A percentile compares a stretch with the other conserved stretches of the same genome.
Conservation (phyloP, 1,284 basidiomycete genomes). For the Mycena citricolor region DNA sequence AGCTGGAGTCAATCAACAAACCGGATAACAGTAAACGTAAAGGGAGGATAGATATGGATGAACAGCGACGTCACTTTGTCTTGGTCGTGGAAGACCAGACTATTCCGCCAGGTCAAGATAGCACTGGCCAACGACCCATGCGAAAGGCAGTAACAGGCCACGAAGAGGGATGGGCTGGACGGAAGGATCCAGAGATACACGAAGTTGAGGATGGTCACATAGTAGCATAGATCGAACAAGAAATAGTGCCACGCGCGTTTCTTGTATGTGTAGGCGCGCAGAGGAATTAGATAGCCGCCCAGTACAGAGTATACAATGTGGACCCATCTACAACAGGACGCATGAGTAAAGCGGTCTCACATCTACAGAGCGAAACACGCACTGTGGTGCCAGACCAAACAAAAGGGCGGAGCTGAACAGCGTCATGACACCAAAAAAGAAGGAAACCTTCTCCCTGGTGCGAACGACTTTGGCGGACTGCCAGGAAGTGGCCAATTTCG, state of each 20-base stretch:
- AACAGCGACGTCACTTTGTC: conserved; percentile 93
- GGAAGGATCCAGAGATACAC: conserved; percentile 87
- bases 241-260: conserved; percentile 91
- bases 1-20: conserved; percentile 36
- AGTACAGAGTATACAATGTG: conserved; percentile 79
- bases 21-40: conserved; percentile 88
- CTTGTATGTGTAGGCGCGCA: conserved; percentile 84
- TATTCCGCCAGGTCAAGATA: conserved; percentile 96
- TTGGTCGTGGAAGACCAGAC: conserved; percentile 91
- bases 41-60: conserved; percentile 86
- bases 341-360: conserved; percentile 3
- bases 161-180: conserved; percentile 69
- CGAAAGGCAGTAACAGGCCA: conserved; percentile 85
- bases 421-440: conserved; percentile 90
- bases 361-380: conserved; percentile 37
- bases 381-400: conserved; percentile 83
- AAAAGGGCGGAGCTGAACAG: conserved; percentile 81
- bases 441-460: conserved; percentile 88
- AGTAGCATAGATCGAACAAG: conserved; percentile 91
- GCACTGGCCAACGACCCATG: conserved; percentile 89
- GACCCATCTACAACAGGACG: conserved; percentile 55
- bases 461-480: conserved; percentile 89
- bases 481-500: conserved; percentile 74
- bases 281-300: conserved; percentile 75
- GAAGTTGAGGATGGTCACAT: conserved; percentile 85